These are phyloP conservation scores for Tulasnella sp. DNA, from an alignment of 768 basidiomycete species.

Conservation along the genomic window DNA sequence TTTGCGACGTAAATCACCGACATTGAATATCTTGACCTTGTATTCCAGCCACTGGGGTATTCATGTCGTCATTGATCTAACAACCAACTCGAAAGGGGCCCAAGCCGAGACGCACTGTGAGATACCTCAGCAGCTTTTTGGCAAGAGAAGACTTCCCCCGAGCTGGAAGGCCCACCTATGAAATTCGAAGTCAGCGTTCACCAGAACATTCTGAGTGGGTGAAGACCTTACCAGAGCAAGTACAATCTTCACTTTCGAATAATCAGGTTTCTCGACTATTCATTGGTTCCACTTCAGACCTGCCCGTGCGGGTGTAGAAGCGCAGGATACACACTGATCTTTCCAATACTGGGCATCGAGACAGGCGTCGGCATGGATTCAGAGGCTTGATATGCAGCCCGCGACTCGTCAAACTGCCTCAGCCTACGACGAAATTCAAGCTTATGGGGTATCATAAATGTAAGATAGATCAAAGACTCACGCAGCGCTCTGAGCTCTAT, in stretches of 20 bases:
- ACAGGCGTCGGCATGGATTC: slow-evolving; percentile 76
- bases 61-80: background rate
- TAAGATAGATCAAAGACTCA: background rate
- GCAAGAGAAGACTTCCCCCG: slow-evolving; percentile 97
- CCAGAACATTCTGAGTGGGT: slow-evolving; percentile 15
- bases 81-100: too few relatives aligned
- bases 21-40: slow-evolving; percentile 97
- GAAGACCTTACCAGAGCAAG: slow-evolving; percentile 78
- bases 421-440: slow-evolving; percentile 9
- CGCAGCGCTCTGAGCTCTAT: slow-evolving; percentile 29
- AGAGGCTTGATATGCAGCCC: slow-evolving; percentile 71
- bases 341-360: slow-evolving; percentile 86
- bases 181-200: background rate
- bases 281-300: slow-evolving; percentile 15
- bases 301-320: slow-evolving; percentile 2
- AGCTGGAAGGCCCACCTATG: slow-evolving; percentile 91
- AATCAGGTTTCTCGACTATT: slow-evolving; percentile 92
- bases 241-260: slow-evolving; percentile 97
- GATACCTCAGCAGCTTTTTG: slow-evolving; percentile 95
- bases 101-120: slow-evolving; percentile 62
- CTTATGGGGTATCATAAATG: background rate
- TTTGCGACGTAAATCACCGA: slow-evolving; percentile 88
- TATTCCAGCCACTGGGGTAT: slow-evolving; percentile 93
- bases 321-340: slow-evolving; percentile 64
- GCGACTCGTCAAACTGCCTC: slow-evolving; percentile 49